These are phyloP conservation scores for Malassezia globosa DNA, from an alignment of 1,284 basidiomycete genomes.

Conservation along the genomic window DNA sequence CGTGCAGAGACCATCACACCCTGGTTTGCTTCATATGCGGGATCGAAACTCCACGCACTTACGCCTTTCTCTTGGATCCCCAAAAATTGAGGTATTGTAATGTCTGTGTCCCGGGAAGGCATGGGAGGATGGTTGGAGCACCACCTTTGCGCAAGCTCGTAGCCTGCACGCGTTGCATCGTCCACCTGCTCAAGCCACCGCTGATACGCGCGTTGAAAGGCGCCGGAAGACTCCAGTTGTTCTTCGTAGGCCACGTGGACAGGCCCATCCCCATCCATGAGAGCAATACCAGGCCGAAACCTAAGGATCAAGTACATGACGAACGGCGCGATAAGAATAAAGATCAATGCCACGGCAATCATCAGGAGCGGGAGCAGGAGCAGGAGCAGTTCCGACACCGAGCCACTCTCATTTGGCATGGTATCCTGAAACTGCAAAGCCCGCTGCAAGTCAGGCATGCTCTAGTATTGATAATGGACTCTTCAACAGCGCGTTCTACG, in stretches of 20 bases:
- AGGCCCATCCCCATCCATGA: conserved; percentile 79
- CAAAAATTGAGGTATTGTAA: conserved; percentile 45
- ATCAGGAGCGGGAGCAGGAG: conserved; percentile 56
- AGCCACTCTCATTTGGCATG: neutral
- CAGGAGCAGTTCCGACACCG: conserved; percentile 18
- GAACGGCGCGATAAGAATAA: conserved; percentile 30
- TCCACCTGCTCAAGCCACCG: conserved; percentile 79
- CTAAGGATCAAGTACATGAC: conserved; percentile 38
- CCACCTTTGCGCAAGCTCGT: conserved; percentile 76
- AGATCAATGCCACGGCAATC: conserved; percentile 77
- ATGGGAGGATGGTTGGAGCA: conserved; percentile 26
- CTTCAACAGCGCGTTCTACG: too few relatives aligned
- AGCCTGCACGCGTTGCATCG: conserved; percentile 61
- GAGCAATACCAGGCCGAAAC: conserved; percentile 48
- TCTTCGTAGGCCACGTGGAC: conserved; percentile 76
- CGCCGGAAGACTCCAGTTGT: conserved; percentile 65
- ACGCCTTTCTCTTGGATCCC: conserved; percentile 47
- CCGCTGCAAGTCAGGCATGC: neutral
- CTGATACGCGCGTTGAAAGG: conserved; percentile 76
- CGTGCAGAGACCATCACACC: conserved; percentile 42
- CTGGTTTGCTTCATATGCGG: conserved; percentile 44
- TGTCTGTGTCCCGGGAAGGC: conserved; percentile 37
- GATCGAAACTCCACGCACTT: conserved; percentile 45
- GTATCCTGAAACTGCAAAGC: neutral
- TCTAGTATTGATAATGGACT: neutral